A percentile compares a stretch with the other conserved stretches of the same genome.
phyloP scores from a whole-genome alignment of 495 filamentous ascomycete genomes.

The Penicillium daleae region DNA sequence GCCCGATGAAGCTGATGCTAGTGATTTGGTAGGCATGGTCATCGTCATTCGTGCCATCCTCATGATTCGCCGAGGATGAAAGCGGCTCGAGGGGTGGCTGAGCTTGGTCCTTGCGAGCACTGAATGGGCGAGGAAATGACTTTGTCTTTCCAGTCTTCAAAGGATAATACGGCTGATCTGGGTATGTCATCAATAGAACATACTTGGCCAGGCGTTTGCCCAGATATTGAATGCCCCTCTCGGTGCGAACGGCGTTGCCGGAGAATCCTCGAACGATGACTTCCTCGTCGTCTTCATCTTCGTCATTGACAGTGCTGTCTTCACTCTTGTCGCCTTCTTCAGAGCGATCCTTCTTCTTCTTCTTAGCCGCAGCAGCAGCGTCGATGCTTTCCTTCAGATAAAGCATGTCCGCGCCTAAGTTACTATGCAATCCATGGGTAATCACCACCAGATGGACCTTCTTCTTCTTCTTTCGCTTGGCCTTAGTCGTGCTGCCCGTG shows the following conservation, averaged over 20 bases:
- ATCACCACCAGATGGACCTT: conserved; percentile 89
- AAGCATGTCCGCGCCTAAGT: conserved; percentile 96
- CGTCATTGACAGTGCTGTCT: neutral
- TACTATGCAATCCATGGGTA: conserved; percentile 95
- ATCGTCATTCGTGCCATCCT: conserved; percentile 27
- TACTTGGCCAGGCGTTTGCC: conserved; percentile 94
- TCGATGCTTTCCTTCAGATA: conserved; percentile 98
- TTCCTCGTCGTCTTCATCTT: conserved; percentile 66
- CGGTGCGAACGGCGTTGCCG: conserved; percentile 87
- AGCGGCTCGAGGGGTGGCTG: conserved; percentile 15
- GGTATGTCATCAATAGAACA: conserved; percentile 85
- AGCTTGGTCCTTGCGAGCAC: conserved; percentile 29
- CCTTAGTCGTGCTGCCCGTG: neutral
- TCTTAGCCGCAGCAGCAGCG: conserved; percentile 70
- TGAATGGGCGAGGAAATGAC: conserved; percentile 40
- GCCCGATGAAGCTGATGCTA: conserved; percentile 93
- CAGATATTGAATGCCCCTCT: conserved; percentile 93
- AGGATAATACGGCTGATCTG: conserved; percentile 84
- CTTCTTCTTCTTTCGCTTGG: conserved; percentile 47
- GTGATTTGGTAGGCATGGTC: conserved; percentile 81
- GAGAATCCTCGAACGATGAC: conserved; percentile 93
- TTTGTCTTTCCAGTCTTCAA: conserved; percentile 58
- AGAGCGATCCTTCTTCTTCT: conserved; percentile 66
- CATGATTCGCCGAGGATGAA: conserved; percentile 10
- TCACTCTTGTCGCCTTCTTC: conserved; percentile 41